Conservation (phyloP, 257 asterid species). For the Linaria vulgaris region DNA sequence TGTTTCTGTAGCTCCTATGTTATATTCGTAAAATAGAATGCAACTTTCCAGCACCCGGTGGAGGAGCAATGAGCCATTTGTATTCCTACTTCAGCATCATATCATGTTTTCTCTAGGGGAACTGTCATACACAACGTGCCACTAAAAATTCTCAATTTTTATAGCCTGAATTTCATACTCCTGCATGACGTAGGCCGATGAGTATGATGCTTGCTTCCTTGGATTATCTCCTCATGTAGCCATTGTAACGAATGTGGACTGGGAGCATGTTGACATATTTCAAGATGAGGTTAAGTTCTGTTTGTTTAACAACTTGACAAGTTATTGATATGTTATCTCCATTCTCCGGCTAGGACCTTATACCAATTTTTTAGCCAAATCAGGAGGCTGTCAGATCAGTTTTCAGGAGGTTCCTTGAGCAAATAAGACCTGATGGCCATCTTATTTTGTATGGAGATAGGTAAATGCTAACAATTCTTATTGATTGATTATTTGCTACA, state of each 20-base stretch:
- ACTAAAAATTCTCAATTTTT: not conserved
- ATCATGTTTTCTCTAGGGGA: not conserved
- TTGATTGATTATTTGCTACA: constrained; percentile 4
- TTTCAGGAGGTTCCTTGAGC: constrained; percentile 34
- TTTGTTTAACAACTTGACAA: not conserved
- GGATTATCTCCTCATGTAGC: constrained; percentile 37
- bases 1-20: too few relatives aligned
- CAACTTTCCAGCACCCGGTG: too few relatives aligned
- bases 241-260: constrained; percentile 38
- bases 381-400: constrained; percentile 34
- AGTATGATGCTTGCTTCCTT: constrained; percentile 46
- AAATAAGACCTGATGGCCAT: constrained; percentile 35
- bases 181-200: constrained; percentile 39
- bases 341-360: constrained; percentile 12
- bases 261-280: constrained; percentile 47
- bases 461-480: constrained; percentile 14
- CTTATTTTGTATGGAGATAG: constrained; percentile 41
- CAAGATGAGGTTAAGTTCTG: constrained; percentile 30
- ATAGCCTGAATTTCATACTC: constrained; percentile 9
- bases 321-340: not conserved
- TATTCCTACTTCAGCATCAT: too few relatives aligned
- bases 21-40: too few relatives aligned
- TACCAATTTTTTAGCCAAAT: constrained; percentile 7
- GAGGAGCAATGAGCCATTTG: too few relatives aligned
- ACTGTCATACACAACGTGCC: not conserved